phyloP scores from a whole-genome alignment of 371 early-diverging fungal species.

The Mortierella sp. region DNA sequence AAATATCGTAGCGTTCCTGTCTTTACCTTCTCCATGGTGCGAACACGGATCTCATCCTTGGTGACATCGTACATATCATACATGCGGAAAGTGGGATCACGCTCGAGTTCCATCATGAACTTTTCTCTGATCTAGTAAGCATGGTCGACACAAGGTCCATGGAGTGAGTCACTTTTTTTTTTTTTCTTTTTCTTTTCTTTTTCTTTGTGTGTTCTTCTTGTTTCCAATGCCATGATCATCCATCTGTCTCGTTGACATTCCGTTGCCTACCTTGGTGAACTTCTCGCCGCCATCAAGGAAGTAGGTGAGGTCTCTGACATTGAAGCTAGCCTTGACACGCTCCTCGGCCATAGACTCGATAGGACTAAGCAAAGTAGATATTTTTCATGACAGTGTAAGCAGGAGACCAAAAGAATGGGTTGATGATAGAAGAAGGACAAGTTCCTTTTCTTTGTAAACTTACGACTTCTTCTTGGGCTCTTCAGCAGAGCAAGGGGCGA shows the following conservation, averaged over 20 bases:
- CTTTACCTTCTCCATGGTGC: slow-evolving; percentile 85
- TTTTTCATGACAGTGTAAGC: not conserved
- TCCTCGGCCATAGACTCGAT: slow-evolving; percentile 65
- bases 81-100: slow-evolving; percentile 88
- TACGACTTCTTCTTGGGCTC: slow-evolving; percentile 52
- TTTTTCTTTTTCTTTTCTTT: too few species aligned
- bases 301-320: slow-evolving; percentile 81
- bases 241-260: not conserved
- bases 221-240: too few species aligned
- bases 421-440: not conserved
- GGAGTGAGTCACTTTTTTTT: too few species aligned
- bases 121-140: slow-evolving; percentile 74
- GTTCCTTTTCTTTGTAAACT: not conserved
- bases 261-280: slow-evolving; percentile 60
- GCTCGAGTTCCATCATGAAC: slow-evolving; percentile 89
- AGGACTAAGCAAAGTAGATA: slow-evolving; percentile 28
- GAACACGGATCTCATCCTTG: slow-evolving; percentile 81
- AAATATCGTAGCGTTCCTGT: not conserved
- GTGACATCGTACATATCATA: slow-evolving; percentile 83
- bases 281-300: slow-evolving; percentile 84
- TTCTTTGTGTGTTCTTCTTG: too few species aligned
- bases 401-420: not conserved
- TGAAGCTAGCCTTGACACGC: slow-evolving; percentile 80
- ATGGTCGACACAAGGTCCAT: too few species aligned
- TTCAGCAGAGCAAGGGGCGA: slow-evolving; percentile 37